Conservation (phyloP, 2,329 filamentous ascomycete species). For the Colletotrichum shisoi region DNA sequence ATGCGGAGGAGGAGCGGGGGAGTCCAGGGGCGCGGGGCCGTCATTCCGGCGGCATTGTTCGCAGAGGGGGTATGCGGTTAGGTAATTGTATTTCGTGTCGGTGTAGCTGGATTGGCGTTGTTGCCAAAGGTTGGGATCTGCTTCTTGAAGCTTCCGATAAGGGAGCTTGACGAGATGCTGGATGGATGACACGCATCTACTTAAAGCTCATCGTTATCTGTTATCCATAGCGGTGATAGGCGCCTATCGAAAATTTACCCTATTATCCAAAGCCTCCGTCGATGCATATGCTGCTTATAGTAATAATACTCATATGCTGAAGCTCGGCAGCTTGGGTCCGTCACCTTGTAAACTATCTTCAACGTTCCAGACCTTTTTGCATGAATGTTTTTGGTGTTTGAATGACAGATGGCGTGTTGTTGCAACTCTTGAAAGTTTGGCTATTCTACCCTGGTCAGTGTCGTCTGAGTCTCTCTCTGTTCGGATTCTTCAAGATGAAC, state of each 20-base stretch:
- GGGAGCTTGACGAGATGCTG: slow-evolving; percentile 5
- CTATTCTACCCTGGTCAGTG: too few species aligned
- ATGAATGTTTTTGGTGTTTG: too few species aligned
- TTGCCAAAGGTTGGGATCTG: too few species aligned
- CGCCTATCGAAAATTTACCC: too few species aligned
- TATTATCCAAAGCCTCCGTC: not conserved
- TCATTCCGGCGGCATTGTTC: slow-evolving; percentile 30
- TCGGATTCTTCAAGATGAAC: too few species aligned
- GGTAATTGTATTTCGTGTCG: not conserved
- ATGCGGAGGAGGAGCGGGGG: slow-evolving; percentile 77
- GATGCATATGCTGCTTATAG: not conserved
- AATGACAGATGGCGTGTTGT: too few species aligned
- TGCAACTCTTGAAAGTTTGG: too few species aligned
- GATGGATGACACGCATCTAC: not conserved
- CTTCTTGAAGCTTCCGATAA: not conserved
- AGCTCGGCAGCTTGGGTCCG: too few species aligned
- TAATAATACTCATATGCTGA: too few species aligned
- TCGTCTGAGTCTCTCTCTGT: too few species aligned
- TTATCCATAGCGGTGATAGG: not conserved
- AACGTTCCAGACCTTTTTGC: too few species aligned
- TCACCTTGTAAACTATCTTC: too few species aligned
- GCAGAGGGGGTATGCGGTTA: not conserved
- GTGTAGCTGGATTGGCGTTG: not conserved
- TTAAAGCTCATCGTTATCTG: slow-evolving; percentile 10
- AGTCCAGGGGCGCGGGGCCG: slow-evolving; percentile 37